Evolutionary conservation across 257 asterid genomes (phyloP).

Genomic region (Apocynum venetum): DNA sequence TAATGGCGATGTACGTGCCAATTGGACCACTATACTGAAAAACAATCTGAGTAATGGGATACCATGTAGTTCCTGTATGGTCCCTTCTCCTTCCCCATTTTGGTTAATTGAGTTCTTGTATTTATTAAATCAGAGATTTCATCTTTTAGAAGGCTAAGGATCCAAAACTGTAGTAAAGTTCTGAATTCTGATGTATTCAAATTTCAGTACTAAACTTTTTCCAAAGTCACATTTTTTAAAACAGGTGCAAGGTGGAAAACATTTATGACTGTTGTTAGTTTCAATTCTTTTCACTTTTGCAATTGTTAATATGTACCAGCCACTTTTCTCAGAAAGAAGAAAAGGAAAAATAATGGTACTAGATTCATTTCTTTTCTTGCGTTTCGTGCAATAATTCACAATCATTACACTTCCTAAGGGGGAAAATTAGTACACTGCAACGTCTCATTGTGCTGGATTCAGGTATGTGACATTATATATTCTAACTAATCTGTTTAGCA

Average conservation of each 20-base stretch:
- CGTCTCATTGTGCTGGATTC: no score
- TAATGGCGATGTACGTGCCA: conserved; percentile 82
- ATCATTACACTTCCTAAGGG: neutral
- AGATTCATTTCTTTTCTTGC: neutral
- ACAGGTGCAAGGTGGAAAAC: no score
- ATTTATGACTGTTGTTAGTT: no score
- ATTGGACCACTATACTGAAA: conserved; percentile 69
- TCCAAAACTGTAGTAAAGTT: no score
- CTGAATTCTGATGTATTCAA: no score
- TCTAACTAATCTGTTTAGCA: no score
- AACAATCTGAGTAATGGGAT: conserved; percentile 47
- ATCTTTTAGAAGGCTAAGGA: no score
- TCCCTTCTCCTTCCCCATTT: no score
- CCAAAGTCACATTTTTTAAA: no score
- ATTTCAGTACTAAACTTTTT: neutral
- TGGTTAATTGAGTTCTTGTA: neutral
- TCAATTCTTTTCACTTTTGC: no score
- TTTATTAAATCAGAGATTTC: no score
- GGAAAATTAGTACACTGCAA: neutral
- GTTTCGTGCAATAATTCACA: neutral
- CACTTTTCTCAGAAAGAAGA: neutral
- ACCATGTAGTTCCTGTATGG: conserved; percentile 14
- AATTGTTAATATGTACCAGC: neutral
- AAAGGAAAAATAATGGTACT: neutral
- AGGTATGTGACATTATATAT: no score